Conservation (phyloP, 768 basidiomycete genomes). For the Calocybe gangraenosa region DNA sequence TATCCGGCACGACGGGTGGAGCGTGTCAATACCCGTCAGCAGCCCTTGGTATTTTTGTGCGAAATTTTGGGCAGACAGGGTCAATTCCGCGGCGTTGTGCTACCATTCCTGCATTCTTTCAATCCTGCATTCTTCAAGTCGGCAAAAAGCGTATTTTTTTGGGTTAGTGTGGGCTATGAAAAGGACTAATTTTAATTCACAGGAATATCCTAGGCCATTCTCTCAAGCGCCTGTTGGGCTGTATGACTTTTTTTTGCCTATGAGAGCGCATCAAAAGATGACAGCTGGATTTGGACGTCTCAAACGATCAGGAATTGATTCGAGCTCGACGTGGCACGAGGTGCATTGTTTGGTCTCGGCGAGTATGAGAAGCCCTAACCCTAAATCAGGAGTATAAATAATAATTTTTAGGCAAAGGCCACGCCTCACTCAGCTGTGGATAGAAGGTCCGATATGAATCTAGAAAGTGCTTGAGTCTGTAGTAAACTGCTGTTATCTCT, state of each 20-base stretch:
- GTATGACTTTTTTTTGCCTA: slow-evolving; percentile 9
- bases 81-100: no score
- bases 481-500: not conserved
- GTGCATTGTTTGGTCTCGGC: slow-evolving; percentile 16
- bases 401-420: slow-evolving; percentile 7
- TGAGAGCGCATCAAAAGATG: slow-evolving; percentile 20
- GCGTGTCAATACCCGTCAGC: no score
- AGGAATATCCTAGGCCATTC: no score
- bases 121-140: no score
- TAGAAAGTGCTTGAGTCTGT: slow-evolving; percentile 2
- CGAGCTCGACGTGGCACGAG: slow-evolving; percentile 27
- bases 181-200: no score
- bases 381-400: slow-evolving; percentile 16
- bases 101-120: no score
- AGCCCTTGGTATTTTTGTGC: no score
- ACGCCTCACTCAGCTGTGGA: slow-evolving; percentile 10
- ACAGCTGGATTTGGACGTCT: slow-evolving; percentile 10
- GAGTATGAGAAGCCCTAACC: slow-evolving; percentile 19
- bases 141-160: no score
- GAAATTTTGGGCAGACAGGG: no score
- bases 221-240: no score
- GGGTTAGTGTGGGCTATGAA: no score
- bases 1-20: no score
- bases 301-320: slow-evolving; percentile 18
- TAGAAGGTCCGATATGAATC: slow-evolving; percentile 17